Conservation (phyloP, 768 basidiomycete genomes). For the Cyathus striatus region DNA sequence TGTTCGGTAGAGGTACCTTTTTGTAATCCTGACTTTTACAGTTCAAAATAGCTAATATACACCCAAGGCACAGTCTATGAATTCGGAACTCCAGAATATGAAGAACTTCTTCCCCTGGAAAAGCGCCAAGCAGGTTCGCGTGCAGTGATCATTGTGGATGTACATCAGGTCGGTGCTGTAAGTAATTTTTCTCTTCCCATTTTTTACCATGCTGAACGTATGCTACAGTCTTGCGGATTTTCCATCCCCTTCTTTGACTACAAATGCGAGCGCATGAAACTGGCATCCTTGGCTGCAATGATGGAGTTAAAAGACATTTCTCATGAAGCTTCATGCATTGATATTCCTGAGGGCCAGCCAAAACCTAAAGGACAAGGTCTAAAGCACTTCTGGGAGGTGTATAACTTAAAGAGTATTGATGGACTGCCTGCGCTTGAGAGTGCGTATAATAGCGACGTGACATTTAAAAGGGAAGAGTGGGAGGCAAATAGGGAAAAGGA, state of each 20-base stretch:
- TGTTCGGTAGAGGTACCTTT: constrained; percentile 50
- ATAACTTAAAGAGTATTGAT: constrained; percentile 44
- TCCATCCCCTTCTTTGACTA: constrained; percentile 51
- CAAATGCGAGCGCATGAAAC: constrained; percentile 41
- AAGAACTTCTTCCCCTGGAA: constrained; percentile 36
- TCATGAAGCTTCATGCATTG: constrained; percentile 9
- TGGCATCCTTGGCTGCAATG: constrained; percentile 29
- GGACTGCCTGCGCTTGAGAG: constrained; percentile 39
- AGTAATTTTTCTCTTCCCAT: constrained; percentile 7
- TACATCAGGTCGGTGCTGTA: constrained; percentile 46
- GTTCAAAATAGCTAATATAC: not conserved
- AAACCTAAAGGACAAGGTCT: constrained; percentile 25
- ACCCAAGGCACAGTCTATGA: constrained; percentile 47
- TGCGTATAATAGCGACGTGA: constrained; percentile 14
- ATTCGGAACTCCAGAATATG: constrained; percentile 52
- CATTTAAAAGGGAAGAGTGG: constrained; percentile 1
- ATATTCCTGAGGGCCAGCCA: constrained; percentile 1
- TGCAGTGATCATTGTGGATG: constrained; percentile 48
- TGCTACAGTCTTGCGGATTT: constrained; percentile 51
- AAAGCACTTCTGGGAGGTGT: constrained; percentile 42
- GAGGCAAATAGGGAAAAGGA: not conserved
- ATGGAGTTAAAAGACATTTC: constrained; percentile 32
- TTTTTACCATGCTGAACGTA: not conserved
- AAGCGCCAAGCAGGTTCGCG: constrained; percentile 49
- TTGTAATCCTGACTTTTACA: not conserved